A percentile compares a stretch with the other conserved stretches of the same genome.
These are phyloP conservation scores for Akebia trifoliata DNA, from an alignment of 164 flowering plant genomes.

Conservation along the genomic window DNA sequence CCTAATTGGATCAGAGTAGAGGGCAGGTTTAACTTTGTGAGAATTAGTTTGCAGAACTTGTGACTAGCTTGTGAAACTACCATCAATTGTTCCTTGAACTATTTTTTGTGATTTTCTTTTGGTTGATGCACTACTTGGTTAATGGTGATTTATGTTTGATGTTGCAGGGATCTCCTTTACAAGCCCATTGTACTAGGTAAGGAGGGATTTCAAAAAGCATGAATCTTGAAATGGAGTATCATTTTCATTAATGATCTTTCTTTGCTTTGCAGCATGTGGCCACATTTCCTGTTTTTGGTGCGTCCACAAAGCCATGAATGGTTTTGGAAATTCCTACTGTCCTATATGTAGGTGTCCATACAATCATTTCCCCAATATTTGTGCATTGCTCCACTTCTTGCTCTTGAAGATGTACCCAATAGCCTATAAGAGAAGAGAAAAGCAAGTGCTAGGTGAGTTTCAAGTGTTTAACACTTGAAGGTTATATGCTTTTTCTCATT, in stretches of 20 bases:
- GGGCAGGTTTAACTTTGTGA: neutral
- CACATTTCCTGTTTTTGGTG: slow-evolving; percentile 96
- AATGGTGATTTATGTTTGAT: slow-evolving; percentile 10
- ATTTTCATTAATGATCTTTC: neutral
- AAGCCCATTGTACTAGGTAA: slow-evolving; percentile 83
- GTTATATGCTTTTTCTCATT: neutral
- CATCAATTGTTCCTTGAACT: neutral
- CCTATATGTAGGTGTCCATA: slow-evolving; percentile 69
- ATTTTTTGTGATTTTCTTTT: neutral
- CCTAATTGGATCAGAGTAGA: neutral
- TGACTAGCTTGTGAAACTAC: neutral
- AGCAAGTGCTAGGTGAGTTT: slow-evolving; percentile 49
- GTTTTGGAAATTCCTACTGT: slow-evolving; percentile 46
- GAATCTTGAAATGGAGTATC: neutral
- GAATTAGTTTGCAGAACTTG: neutral
- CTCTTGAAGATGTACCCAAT: slow-evolving; percentile 64
- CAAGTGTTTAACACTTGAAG: neutral
- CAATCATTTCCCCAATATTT: slow-evolving; percentile 66
- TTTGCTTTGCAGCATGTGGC: slow-evolving; percentile 73
- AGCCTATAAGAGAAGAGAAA: slow-evolving; percentile 54
- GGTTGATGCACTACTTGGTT: neutral
- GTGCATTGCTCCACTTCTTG: slow-evolving; percentile 62
- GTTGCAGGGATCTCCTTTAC: slow-evolving; percentile 76
- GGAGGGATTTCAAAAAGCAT: slow-evolving; percentile 1
- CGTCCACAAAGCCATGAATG: slow-evolving; percentile 54